Percentiles rank a stretch among this genome's conserved stretches.
Evolutionary conservation across 192 early-diverging fungal species (phyloP).

Genomic region (Phlyctochytrium arcticum): DNA sequence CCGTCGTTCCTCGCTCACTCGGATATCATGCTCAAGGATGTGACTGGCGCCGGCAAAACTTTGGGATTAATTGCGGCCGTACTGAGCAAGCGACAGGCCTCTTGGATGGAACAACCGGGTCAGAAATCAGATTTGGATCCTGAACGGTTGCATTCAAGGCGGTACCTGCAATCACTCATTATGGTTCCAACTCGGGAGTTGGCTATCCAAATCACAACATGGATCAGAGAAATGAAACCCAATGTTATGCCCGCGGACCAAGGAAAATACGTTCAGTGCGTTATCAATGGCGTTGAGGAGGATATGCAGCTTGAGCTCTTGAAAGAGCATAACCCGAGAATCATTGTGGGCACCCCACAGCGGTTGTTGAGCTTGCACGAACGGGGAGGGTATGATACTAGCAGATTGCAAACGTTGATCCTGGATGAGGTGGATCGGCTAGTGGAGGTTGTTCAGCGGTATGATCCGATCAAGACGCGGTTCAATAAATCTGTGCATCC

Average conservation of each 20-base stretch:
- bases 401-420: constrained; percentile 35
- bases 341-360: constrained; percentile 44
- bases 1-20: constrained; percentile 32
- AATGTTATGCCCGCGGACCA: neutral
- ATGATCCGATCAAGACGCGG: constrained; percentile 24
- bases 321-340: constrained; percentile 9
- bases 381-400: constrained; percentile 19
- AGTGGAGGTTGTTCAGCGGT: constrained; percentile 22
- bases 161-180: constrained; percentile 30
- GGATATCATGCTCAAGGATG: constrained; percentile 40
- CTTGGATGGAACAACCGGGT: neutral
- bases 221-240: constrained; percentile 14
- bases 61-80: constrained; percentile 37
- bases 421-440: constrained; percentile 47
- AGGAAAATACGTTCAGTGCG: constrained; percentile 34
- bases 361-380: constrained; percentile 29
- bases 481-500: constrained; percentile 31
- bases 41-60: constrained; percentile 45
- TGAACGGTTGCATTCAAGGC: constrained; percentile 5
- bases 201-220: constrained; percentile 33
- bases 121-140: neutral
- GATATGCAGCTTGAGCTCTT: constrained; percentile 26
- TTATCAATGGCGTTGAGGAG: constrained; percentile 25
- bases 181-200: constrained; percentile 46
- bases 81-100: constrained; percentile 25